Evolutionary conservation across 495 filamentous ascomycete species (phyloP), one percentile per base, ranked within the genome.

Genomic region (Filosporella fistucella): DNA sequence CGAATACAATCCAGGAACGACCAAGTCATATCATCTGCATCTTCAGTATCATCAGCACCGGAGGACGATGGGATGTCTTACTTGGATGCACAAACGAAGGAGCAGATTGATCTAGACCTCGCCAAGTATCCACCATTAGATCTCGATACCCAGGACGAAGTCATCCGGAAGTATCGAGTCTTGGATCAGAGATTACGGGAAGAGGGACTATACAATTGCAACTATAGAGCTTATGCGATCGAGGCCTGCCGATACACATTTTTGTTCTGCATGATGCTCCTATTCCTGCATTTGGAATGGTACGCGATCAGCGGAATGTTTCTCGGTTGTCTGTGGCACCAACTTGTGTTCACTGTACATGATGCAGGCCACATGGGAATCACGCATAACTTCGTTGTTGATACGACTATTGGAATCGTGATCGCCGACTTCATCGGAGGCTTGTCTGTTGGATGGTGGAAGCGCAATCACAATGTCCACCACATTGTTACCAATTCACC

Each of bases 301-400:
- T 98, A 89, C 62, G 74, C 66, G 22, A 68, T 69, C 2, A 88
- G 85, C 33, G 91, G 80, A 5, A 68, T 89, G 46, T 91, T 81
- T 58, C 70, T 97, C 33, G 93, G 91, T 16, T 71, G 77, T 37
- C 79, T 96, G 59, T 98, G 93, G 93, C 93, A 98, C 59, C 93
- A 98, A 60, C 78, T 96, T 23, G 86, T 93, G 34, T 98, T 98
- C 66, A 83, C 85, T 4, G 93, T 89, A 53, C 93, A 98, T 70
- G 93, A 98, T 75, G 89, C 93, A 29, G 90, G 90, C 5, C 93
- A 98, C 65, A 95, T 96, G 86, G 93, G 87, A 49, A 96, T 98
- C 52, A 98, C 93, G 23, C 93, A 96, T 60, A 67, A 81, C 58
- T 96, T 89, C 64, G 80, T 83, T 20, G 66, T 77, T 14, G 93